Conservation (phyloP, 179 eudicot species). For the Spinacia oleracea region DNA sequence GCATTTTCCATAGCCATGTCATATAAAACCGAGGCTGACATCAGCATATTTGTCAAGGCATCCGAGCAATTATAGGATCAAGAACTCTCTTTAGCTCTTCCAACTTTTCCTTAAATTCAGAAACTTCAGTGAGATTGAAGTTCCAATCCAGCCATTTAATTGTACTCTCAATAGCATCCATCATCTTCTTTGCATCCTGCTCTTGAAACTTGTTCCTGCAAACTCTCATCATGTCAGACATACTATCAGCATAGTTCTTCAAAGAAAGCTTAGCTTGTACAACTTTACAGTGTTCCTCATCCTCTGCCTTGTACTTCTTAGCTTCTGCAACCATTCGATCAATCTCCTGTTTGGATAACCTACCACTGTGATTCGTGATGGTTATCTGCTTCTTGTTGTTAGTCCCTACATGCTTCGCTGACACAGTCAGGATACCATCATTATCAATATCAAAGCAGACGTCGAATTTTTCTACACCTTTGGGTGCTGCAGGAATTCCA, state of each 20-base stretch:
- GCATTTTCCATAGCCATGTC: too few relatives aligned
- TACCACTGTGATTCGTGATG: neutral
- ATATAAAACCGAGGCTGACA: too few relatives aligned
- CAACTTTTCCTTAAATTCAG: neutral
- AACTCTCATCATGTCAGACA: neutral
- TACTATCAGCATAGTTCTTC: neutral
- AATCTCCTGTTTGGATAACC: neutral
- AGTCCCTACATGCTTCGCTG: neutral
- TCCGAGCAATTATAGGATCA: neutral
- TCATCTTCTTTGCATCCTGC: neutral
- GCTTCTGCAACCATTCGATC: neutral
- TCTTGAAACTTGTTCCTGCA: too few relatives aligned
- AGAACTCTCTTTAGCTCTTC: neutral
- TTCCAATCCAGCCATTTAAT: slow-evolving; percentile 6
- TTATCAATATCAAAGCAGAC: neutral
- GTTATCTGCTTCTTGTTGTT: neutral
- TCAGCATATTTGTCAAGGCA: too few relatives aligned
- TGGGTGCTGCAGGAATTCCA: neutral
- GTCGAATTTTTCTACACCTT: neutral
- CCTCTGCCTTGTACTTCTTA: neutral
- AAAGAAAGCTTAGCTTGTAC: neutral
- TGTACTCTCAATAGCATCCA: neutral
- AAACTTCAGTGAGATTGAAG: neutral
- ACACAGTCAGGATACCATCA: neutral
- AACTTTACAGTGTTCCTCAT: neutral